Base-by-base conservation (phyloP, 2,329 filamentous ascomycete genomes). In the Diaporthe ilicicola region DNA sequence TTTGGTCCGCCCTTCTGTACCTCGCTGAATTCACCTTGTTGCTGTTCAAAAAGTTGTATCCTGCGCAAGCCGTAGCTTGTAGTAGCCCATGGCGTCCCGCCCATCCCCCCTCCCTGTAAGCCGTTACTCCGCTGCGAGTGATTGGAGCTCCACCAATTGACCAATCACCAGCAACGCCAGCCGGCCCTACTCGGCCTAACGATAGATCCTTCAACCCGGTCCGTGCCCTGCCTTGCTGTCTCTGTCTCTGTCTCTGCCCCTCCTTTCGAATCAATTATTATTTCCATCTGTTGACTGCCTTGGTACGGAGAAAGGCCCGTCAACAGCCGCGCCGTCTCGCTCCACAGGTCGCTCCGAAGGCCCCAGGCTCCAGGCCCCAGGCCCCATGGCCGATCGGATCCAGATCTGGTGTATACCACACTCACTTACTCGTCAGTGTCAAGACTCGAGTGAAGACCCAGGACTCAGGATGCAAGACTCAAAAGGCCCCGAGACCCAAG, bases 131-230 rank as follows among this genome's bases (percentile, higher is more conserved):
- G 32, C 32, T 55, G 53, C 34, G 13, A 34, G n/a, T 15, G 19
- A 62, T 9, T 6, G 6, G 19, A 50, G 59, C 59, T 50, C 44
- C 17, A 8, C 13, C 59, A 50, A 64, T 64, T 64, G 59, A 12
- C 59, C 59, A 64, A 64, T 64, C 59, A 64, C 59, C 46, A 42
- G 27, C 42, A 22, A n/a, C n/a, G n/a, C n/a, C 42, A 34, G 42
- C 59, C 42, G 59, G 59, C 42, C 42, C n/a, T 19, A 13, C 19
- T n/a, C 59, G 56, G 56, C 56, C 39, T 46, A 9, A n/a, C 7
- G 4, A 10, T 32, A 24, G 44, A 64, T 27, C 44, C 59, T 46
- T 48, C 59, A 44, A 37, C 19, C 44, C 32, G 44, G 59, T 50
- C 42, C n/a, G 29, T 46, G 54, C 42, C 37, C 69, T 67, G 59